These are phyloP conservation scores for Botrytis fabae DNA, from an alignment of 2,329 filamentous ascomycete genomes.

Conservation along the genomic window DNA sequence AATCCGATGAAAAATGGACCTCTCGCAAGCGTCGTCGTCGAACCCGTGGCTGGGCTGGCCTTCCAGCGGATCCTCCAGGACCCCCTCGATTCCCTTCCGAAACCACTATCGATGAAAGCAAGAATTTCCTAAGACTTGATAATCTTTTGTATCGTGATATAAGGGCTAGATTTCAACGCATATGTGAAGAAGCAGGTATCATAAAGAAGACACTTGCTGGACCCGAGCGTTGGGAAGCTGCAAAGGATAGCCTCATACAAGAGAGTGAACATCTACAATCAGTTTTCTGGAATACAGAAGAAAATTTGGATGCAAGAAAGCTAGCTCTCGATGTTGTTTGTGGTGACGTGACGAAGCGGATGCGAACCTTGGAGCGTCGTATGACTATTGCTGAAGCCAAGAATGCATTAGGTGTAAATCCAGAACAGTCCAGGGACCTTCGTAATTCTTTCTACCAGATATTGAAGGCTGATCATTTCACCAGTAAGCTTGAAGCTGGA, in stretches of 20 bases:
- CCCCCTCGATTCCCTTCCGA: slow-evolving; percentile 78
- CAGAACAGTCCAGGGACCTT: slow-evolving; percentile 65
- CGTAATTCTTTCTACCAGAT: slow-evolving; percentile 66
- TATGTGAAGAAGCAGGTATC: slow-evolving; percentile 67
- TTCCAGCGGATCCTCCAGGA: slow-evolving; percentile 66
- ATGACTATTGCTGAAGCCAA: slow-evolving; percentile 76
- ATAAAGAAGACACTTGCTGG: slow-evolving; percentile 76
- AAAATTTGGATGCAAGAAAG: slow-evolving; percentile 60
- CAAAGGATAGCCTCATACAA: slow-evolving; percentile 66
- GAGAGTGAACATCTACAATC: slow-evolving; percentile 63
- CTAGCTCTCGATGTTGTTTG: slow-evolving; percentile 78
- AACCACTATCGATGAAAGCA: slow-evolving; percentile 78
- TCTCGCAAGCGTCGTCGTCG: slow-evolving; percentile 67
- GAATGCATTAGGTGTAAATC: slow-evolving; percentile 67
- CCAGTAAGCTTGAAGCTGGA: slow-evolving; percentile 71
- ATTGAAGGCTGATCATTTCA: slow-evolving; percentile 65
- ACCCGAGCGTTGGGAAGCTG: slow-evolving; percentile 69
- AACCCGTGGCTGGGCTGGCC: slow-evolving; percentile 65
- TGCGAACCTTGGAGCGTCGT: slow-evolving; percentile 63
- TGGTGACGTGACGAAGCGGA: slow-evolving; percentile 77
- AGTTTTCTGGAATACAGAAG: slow-evolving; percentile 59
- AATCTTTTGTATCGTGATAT: slow-evolving; percentile 62
- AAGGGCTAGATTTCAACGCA: slow-evolving; percentile 65
- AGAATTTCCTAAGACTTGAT: slow-evolving; percentile 66
- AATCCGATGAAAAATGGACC: slow-evolving; percentile 62